phyloP scores from a whole-genome alignment of 2,329 filamentous ascomycete species.

The Neoascochyta sp. region DNA sequence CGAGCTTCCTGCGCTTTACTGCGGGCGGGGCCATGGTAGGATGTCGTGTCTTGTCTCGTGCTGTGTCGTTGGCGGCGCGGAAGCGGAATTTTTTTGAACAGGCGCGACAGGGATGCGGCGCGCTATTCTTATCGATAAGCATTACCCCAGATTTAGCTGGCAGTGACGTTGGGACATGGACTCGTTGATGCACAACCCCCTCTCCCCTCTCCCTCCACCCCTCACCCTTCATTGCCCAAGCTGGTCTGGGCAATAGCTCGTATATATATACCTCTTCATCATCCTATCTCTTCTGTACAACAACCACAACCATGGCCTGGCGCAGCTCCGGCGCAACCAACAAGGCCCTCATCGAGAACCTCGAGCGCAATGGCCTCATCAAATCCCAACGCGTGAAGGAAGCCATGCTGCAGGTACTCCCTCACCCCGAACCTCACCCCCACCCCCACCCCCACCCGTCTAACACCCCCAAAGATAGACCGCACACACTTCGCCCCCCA shows the following conservation, averaged over 20 bases:
- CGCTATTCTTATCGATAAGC: conserved; percentile 20
- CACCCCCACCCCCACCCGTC: neutral
- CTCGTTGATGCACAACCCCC: conserved; percentile 6
- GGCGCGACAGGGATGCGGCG: conserved; percentile 2
- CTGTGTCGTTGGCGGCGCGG: conserved; percentile 7
- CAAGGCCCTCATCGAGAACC: conserved; percentile 70
- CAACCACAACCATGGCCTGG: conserved; percentile 73
- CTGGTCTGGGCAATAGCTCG: neutral
- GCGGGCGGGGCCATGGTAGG: conserved; percentile 35
- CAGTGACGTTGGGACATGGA: conserved; percentile 6
- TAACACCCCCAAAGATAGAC: conserved; percentile 62
- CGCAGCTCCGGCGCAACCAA: conserved; percentile 74
- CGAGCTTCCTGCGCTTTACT: conserved; percentile 49
- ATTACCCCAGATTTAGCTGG: conserved; percentile 4
- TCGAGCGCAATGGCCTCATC: conserved; percentile 69
- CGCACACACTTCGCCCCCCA: conserved; percentile 75
- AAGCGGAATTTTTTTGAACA: conserved; percentile 19
- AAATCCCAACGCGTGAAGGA: conserved; percentile 65
- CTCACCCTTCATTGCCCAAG: conserved; percentile 7
- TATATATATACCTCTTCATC: conserved; percentile 1
- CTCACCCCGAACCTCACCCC: conserved; percentile 1
- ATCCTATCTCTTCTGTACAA: conserved; percentile 13
- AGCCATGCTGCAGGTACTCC: conserved; percentile 69
- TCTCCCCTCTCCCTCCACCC: too few relatives aligned
- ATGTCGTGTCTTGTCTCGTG: conserved; percentile 10